Conservation (phyloP, 768 basidiomycete genomes). For the Leccinum obscurum region DNA sequence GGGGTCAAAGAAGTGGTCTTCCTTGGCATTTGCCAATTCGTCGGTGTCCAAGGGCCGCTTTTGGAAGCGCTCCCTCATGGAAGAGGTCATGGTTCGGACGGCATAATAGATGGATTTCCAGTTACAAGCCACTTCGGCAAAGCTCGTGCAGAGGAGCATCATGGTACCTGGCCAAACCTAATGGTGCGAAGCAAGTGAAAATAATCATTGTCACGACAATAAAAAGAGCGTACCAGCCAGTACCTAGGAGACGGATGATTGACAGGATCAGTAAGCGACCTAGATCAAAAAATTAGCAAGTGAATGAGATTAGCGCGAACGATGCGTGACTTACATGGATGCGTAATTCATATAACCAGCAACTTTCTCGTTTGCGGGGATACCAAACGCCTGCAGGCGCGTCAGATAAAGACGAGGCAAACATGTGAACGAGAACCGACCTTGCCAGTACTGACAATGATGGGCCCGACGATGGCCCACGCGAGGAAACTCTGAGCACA, state of each 20-base stretch:
- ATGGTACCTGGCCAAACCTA: slow-evolving; percentile 30
- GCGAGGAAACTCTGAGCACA: slow-evolving; percentile 49
- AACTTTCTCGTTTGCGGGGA: not conserved
- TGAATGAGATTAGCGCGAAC: not conserved
- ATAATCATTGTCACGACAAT: not conserved
- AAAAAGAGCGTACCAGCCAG: slow-evolving; percentile 41
- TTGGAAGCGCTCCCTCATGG: slow-evolving; percentile 10
- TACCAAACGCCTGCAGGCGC: not conserved
- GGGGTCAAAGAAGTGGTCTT: slow-evolving; percentile 49
- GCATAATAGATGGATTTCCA: slow-evolving; percentile 22
- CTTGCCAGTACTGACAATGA: slow-evolving; percentile 38
- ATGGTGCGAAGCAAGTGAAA: not conserved
- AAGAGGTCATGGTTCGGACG: not conserved
- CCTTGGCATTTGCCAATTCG: slow-evolving; percentile 1
- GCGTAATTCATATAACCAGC: slow-evolving; percentile 29
- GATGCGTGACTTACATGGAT: slow-evolving; percentile 13
- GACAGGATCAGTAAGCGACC: slow-evolving; percentile 46
- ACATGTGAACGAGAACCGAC: not conserved
- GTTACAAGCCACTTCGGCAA: slow-evolving; percentile 27
- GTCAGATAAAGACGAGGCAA: too few relatives aligned
- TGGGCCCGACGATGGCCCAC: slow-evolving; percentile 62
- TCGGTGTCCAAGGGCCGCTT: not conserved
- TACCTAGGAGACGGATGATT: slow-evolving; percentile 53
- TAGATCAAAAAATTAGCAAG: not conserved
- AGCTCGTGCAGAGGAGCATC: slow-evolving; percentile 56